These are phyloP conservation scores for Nannochloropsis gaditana DNA, from an alignment of 108 stramenopile species.

Conservation along the genomic window DNA sequence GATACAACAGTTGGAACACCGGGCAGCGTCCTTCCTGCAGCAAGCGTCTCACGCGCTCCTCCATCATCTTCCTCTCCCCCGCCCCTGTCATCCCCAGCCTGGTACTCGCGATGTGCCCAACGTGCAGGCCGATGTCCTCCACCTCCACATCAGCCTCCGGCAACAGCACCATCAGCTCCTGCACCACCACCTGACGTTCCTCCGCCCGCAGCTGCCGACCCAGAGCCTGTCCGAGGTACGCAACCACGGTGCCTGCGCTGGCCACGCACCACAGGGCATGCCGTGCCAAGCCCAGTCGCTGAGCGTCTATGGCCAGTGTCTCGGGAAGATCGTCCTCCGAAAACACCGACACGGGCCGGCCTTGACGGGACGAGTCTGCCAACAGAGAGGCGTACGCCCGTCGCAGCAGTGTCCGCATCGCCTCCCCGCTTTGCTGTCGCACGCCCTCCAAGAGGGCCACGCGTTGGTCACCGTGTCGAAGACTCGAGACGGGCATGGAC, in stretches of 20 bases:
- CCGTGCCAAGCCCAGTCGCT: background rate
- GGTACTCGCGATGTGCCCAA: background rate
- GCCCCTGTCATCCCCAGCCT: background rate
- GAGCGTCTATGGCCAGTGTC: conserved; percentile 2
- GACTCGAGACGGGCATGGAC: background rate
- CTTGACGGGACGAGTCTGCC: background rate
- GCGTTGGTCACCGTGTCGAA: background rate
- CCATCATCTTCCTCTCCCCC: background rate
- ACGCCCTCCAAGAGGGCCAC: background rate
- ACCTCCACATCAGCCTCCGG: background rate
- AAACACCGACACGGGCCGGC: background rate
- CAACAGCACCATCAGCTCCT: conserved; percentile 19
- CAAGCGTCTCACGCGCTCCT: background rate
- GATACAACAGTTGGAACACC: background rate
- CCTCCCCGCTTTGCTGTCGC: background rate
- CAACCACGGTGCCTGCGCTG: background rate
- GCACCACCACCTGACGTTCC: background rate
- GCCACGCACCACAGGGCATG: background rate
- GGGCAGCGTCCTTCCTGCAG: background rate
- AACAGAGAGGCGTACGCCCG: background rate
- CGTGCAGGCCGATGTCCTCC: background rate
- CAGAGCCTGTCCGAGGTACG: background rate
- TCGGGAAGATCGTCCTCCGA: background rate
- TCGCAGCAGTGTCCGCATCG: background rate
- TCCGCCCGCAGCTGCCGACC: background rate